Percentiles rank a stretch among this genome's conserved stretches.
phyloP scores from a whole-genome alignment of 1,284 basidiomycete species.

The Moesziomyces parantarcticus region DNA sequence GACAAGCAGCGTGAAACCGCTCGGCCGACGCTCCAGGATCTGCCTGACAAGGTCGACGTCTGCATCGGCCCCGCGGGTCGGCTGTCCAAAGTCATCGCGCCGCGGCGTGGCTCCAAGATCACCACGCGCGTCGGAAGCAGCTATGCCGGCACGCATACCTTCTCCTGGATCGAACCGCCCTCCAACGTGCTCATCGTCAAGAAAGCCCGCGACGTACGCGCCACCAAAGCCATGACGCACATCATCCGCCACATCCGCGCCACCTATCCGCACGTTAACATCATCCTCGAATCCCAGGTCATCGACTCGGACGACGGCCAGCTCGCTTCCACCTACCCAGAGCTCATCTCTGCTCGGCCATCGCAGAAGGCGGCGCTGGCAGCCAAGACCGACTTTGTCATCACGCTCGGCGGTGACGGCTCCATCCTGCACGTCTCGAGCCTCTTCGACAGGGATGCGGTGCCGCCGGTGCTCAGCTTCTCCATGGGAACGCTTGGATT shows the following conservation, averaged over 20 bases:
- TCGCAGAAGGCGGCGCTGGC: slow-evolving; percentile 36
- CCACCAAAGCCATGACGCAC: slow-evolving; percentile 68
- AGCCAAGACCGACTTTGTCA: slow-evolving; percentile 76
- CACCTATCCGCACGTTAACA: slow-evolving; percentile 76
- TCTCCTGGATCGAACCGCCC: slow-evolving; percentile 64
- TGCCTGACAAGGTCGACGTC: slow-evolving; percentile 59
- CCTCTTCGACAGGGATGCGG: slow-evolving; percentile 85
- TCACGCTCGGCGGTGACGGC: slow-evolving; percentile 93
- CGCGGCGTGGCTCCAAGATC: slow-evolving; percentile 47
- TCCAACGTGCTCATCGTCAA: slow-evolving; percentile 71
- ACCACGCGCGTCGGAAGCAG: slow-evolving; percentile 59
- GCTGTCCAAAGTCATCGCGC: slow-evolving; percentile 53
- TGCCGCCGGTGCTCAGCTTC: slow-evolving; percentile 94
- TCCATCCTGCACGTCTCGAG: slow-evolving; percentile 95
- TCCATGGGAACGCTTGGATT: slow-evolving; percentile 96
- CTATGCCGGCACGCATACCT: slow-evolving; percentile 64
- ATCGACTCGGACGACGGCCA: slow-evolving; percentile 74
- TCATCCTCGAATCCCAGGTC: slow-evolving; percentile 78
- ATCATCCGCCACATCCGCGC: slow-evolving; percentile 66
- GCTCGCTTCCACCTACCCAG: slow-evolving; percentile 24
- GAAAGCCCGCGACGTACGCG: slow-evolving; percentile 70
- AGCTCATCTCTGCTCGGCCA: slow-evolving; percentile 26
- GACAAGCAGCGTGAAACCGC: slow-evolving; percentile 17
- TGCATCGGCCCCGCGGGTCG: slow-evolving; percentile 54
- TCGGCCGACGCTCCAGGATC: slow-evolving; percentile 23